These are phyloP conservation scores for Penicillium corylophilum DNA, from an alignment of 2,329 filamentous ascomycete genomes.

Conservation along the genomic window DNA sequence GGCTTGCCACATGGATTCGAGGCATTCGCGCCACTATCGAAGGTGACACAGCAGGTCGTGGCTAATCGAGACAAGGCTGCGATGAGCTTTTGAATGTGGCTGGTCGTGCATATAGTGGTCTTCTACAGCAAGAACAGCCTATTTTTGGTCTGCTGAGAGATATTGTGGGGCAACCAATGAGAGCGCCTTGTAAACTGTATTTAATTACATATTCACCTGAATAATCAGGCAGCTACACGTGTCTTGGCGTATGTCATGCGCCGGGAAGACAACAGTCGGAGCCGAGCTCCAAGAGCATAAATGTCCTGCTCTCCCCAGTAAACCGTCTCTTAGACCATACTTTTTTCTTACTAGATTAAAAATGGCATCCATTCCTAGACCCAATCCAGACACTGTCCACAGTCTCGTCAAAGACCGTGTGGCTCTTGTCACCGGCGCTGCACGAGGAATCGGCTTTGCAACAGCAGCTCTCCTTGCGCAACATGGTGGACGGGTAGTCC, in stretches of 20 bases:
- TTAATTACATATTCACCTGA: too few relatives aligned
- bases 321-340: background rate
- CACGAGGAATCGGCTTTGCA: constrained; percentile 21
- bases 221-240: too few relatives aligned
- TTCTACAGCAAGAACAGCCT: background rate
- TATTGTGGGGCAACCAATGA: too few relatives aligned
- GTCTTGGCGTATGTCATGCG: too few relatives aligned
- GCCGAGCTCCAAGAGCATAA: background rate
- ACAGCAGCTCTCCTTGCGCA: constrained; percentile 16
- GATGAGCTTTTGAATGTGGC: constrained; percentile 8
- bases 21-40: constrained; percentile 10
- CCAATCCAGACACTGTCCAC: background rate
- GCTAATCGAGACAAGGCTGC: constrained; percentile 16
- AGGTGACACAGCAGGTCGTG: constrained; percentile 10
- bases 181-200: too few relatives aligned
- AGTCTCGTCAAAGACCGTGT: constrained; percentile 4
- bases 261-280: background rate
- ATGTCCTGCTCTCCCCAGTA: background rate
- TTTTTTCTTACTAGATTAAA: background rate
- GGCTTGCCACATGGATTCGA: constrained; percentile 46
- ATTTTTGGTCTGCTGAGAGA: too few relatives aligned
- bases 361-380: constrained; percentile 10
- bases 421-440: constrained; percentile 22
- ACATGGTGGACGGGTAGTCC: constrained; percentile 19
- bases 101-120: background rate